Conservation (phyloP, 176 grass and related monocot genomes). For the Carex pumila region DNA sequence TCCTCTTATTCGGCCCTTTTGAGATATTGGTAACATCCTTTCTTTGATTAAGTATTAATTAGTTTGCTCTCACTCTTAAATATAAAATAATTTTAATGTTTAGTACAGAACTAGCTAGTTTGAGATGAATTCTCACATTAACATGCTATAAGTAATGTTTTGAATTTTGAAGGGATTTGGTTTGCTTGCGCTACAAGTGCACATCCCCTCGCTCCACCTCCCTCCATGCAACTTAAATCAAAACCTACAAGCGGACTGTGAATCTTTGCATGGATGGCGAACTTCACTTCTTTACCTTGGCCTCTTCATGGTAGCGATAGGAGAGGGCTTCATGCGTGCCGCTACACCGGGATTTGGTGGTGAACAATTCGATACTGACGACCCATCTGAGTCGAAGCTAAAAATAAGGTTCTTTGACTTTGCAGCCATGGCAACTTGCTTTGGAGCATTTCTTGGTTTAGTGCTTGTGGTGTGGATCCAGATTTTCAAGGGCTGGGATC, state of each 20-base stretch:
- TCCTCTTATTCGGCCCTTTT: slow-evolving; percentile 1
- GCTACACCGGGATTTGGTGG: slow-evolving; percentile 25
- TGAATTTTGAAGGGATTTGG: slow-evolving; percentile 23
- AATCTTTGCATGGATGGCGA: slow-evolving; percentile 16
- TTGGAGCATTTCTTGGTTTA: slow-evolving; percentile 27
- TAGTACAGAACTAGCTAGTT: not conserved
- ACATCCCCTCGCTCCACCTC: slow-evolving; percentile 15
- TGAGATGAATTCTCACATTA: not conserved
- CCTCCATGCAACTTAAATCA: slow-evolving; percentile 13
- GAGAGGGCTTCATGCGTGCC: slow-evolving; percentile 29
- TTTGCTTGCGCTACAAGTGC: slow-evolving; percentile 42
- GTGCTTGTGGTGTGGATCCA: slow-evolving; percentile 28
- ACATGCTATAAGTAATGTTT: not conserved
- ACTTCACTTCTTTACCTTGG: slow-evolving; percentile 7
- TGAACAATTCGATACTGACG: slow-evolving; percentile 31
- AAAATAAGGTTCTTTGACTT: slow-evolving; percentile 36
- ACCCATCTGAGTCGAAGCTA: not conserved
- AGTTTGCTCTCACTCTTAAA: not conserved
- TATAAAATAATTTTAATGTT: not conserved
- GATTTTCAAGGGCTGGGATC: slow-evolving; percentile 29
- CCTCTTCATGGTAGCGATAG: slow-evolving; percentile 27
- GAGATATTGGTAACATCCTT: slow-evolving; percentile 2
- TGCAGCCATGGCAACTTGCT: slow-evolving; percentile 17
- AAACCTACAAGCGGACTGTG: not conserved
- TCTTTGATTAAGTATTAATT: not conserved